Evolutionary conservation across 768 basidiomycete species (phyloP).

Genomic region (Leccinum subtestaceum): DNA sequence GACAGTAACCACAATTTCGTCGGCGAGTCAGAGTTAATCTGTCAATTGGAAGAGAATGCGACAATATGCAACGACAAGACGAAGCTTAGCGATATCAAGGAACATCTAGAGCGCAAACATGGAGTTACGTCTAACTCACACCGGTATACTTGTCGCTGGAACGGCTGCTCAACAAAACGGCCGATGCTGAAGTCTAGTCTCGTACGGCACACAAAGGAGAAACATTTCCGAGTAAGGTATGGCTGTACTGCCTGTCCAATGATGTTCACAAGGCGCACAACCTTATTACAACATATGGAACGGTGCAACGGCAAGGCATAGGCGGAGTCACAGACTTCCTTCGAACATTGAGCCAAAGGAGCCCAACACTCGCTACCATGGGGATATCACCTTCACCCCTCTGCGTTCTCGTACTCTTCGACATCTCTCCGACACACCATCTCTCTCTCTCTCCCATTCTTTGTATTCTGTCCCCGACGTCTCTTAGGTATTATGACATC

Average conservation of each 20-base stretch:
- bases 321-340: not conserved
- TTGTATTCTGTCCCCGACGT: too few species aligned
- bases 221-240: too few species aligned
- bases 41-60: not conserved
- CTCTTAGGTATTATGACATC: too few species aligned
- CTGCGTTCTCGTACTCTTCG: too few species aligned
- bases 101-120: not conserved
- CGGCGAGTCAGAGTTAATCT: not conserved
- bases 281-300: not conserved
- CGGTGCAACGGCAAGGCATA: not conserved
- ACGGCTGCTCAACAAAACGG: not conserved
- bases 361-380: too few species aligned
- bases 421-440: too few species aligned
- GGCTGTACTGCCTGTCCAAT: too few species aligned
- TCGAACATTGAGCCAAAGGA: too few species aligned
- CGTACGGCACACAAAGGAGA: not conserved
- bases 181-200: constrained; percentile 7
- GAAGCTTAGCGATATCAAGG: not conserved
- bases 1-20: not conserved
- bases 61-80: not conserved
- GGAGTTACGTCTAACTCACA: not conserved
- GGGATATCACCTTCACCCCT: too few species aligned
- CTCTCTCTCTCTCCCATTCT: too few species aligned
- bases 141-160: not conserved
- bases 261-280: not conserved